Evolutionary conservation across 768 basidiomycete genomes (phyloP).

Genomic region (Lactarius pseudohatsudake): DNA sequence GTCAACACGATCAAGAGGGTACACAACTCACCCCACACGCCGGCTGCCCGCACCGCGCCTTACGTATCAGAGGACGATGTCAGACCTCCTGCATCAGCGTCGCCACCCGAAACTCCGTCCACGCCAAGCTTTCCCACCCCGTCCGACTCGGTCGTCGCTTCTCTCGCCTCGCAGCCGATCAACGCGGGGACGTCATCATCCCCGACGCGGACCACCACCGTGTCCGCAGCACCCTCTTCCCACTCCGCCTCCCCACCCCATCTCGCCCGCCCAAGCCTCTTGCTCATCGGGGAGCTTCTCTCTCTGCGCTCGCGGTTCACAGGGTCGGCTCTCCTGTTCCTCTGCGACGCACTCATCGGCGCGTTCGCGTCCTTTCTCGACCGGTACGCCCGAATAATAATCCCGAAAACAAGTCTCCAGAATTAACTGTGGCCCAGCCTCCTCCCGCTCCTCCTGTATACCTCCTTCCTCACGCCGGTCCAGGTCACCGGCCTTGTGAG

Average conservation of each 20-base stretch:
- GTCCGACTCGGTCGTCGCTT: slow-evolving; percentile 9
- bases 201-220: not conserved
- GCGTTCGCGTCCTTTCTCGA: slow-evolving; percentile 57
- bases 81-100: not conserved
- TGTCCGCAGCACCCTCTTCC: not conserved
- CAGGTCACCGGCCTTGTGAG: slow-evolving; percentile 55
- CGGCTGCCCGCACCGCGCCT: not conserved
- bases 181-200: not conserved
- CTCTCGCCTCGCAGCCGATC: not conserved
- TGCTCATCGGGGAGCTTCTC: slow-evolving; percentile 52
- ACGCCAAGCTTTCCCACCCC: slow-evolving; percentile 15
- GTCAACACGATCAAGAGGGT: slow-evolving; percentile 65
- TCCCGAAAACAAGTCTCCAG: not conserved
- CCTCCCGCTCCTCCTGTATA: slow-evolving; percentile 64
- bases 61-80: not conserved
- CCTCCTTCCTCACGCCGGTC: slow-evolving; percentile 50
- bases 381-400: slow-evolving; percentile 41
- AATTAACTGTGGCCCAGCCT: slow-evolving; percentile 45
- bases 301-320: slow-evolving; percentile 49
- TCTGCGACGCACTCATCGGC: slow-evolving; percentile 47
- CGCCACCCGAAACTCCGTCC: slow-evolving; percentile 3
- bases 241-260: slow-evolving; percentile 28
- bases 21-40: slow-evolving; percentile 36
- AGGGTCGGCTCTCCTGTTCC: slow-evolving; percentile 46
- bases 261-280: slow-evolving; percentile 45